These are phyloP conservation scores for Trichoderma asperellum DNA, from an alignment of 2,329 filamentous ascomycete genomes.

Conservation along the genomic window DNA sequence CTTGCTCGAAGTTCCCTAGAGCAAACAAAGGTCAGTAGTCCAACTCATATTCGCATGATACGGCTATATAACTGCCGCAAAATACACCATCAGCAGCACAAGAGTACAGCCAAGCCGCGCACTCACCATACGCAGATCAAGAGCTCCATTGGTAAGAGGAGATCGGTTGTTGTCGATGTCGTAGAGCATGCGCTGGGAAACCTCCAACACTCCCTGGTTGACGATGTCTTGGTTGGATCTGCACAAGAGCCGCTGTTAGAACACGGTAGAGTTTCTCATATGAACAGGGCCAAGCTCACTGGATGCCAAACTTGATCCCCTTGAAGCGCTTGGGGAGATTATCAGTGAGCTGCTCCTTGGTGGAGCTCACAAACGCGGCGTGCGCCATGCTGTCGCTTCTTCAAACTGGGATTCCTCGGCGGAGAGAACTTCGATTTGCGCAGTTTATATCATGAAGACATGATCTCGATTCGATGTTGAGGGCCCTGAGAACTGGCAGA, in stretches of 20 bases:
- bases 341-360: constrained; percentile 88
- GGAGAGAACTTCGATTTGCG: not conserved
- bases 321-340: constrained; percentile 88
- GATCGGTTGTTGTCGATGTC: constrained; percentile 80
- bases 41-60: fast-evolving
- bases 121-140: constrained; percentile 76
- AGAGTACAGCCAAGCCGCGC: not conserved
- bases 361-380: constrained; percentile 27
- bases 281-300: constrained; percentile 54
- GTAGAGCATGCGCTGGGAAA: constrained; percentile 93
- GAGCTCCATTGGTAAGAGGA: constrained; percentile 79
- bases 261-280: too few relatives aligned
- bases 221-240: constrained; percentile 93
- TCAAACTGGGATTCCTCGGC: constrained; percentile 15
- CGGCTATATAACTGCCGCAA: not conserved
- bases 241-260: not conserved
- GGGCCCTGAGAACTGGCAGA: not conserved
- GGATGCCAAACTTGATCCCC: constrained; percentile 90
- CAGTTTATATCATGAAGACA: constrained; percentile 22
- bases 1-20: constrained; percentile 82
- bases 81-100: not conserved
- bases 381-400: constrained; percentile 28
- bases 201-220: constrained; percentile 90
- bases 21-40: constrained; percentile 3
- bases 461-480: constrained; percentile 5